These are phyloP conservation scores for Macrocybe sp. DNA, from an alignment of 1,284 basidiomycete species.

Conservation along the genomic window DNA sequence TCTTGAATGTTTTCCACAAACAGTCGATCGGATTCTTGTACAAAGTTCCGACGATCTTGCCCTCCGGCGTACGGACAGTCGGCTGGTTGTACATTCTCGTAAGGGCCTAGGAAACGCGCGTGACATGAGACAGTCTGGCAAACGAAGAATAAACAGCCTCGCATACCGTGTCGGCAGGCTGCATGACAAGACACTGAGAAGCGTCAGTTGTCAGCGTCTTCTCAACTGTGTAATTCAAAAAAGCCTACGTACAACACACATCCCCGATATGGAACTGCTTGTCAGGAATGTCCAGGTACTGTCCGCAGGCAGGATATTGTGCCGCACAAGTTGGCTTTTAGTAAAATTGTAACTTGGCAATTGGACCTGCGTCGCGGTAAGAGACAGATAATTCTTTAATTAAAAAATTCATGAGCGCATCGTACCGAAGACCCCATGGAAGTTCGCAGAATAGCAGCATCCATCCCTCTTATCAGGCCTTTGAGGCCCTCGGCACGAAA, in stretches of 20 bases:
- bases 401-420: constrained; percentile 4
- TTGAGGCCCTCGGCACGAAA: constrained; percentile 71
- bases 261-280: constrained; percentile 85
- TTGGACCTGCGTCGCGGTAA: constrained; percentile 61
- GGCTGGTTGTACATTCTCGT: constrained; percentile 98
- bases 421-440: constrained; percentile 87
- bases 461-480: constrained; percentile 87
- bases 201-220: neutral
- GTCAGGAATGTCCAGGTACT: constrained; percentile 86
- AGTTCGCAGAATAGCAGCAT: constrained; percentile 90
- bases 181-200: constrained; percentile 77
- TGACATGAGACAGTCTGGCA: constrained; percentile 4
- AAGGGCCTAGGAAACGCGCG: constrained; percentile 53
- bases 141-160: constrained; percentile 8
- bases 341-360: constrained; percentile 94
- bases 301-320: constrained; percentile 63
- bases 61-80: constrained; percentile 68
- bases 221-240: neutral
- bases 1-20: constrained; percentile 91
- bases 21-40: constrained; percentile 95
- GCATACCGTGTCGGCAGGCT: constrained; percentile 80
- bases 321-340: constrained; percentile 69
- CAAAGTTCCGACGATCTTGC: constrained; percentile 70
- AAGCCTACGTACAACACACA: constrained; percentile 73
- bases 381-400: neutral